Evolutionary conservation across 139 green algal genomes (phyloP).

Genomic region (Chlorella vulgaris): DNA sequence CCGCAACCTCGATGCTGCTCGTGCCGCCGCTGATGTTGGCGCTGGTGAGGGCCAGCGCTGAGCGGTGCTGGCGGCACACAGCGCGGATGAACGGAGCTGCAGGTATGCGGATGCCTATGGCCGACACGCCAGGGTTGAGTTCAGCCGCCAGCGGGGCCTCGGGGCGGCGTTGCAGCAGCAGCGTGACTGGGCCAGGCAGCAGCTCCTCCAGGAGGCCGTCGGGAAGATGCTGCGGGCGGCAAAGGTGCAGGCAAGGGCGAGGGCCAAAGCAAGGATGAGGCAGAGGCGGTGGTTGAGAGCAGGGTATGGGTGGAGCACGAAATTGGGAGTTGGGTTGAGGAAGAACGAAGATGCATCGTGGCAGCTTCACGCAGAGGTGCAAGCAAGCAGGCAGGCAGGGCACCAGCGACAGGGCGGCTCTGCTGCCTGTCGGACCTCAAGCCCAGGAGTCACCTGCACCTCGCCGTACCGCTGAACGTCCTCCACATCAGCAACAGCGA

Average conservation of each 20-base stretch:
- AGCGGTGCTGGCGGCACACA: slow-evolving; percentile 46
- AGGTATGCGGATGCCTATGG: slow-evolving; percentile 68
- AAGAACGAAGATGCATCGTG: too few relatives aligned
- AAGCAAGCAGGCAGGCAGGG: not conserved
- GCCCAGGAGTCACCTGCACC: too few relatives aligned
- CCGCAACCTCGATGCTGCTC: slow-evolving; percentile 44
- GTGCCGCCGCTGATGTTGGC: slow-evolving; percentile 67
- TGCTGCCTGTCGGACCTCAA: too few relatives aligned
- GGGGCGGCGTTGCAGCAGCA: slow-evolving; percentile 58
- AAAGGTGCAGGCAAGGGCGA: too few relatives aligned
- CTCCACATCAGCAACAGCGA: slow-evolving; percentile 65
- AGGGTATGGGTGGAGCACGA: too few relatives aligned
- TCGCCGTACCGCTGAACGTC: slow-evolving; percentile 54
- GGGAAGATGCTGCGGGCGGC: slow-evolving; percentile 51
- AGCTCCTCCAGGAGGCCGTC: slow-evolving; percentile 61
- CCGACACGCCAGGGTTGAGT: slow-evolving; percentile 57
- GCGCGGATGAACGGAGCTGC: slow-evolving; percentile 61
- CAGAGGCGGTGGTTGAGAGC: too few relatives aligned
- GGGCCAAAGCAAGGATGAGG: too few relatives aligned
- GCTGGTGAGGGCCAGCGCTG: slow-evolving; percentile 69
- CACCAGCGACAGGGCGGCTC: too few relatives aligned
- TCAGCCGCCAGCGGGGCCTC: slow-evolving; percentile 50
- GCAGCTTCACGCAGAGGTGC: too few relatives aligned
- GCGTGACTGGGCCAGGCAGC: slow-evolving; percentile 75
- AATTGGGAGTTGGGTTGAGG: too few relatives aligned